Percentiles rank a stretch among this genome's conserved stretches.
These are phyloP conservation scores for Fraxinus pennsylvanica DNA, from an alignment of 257 asterid genomes.

Conservation along the genomic window DNA sequence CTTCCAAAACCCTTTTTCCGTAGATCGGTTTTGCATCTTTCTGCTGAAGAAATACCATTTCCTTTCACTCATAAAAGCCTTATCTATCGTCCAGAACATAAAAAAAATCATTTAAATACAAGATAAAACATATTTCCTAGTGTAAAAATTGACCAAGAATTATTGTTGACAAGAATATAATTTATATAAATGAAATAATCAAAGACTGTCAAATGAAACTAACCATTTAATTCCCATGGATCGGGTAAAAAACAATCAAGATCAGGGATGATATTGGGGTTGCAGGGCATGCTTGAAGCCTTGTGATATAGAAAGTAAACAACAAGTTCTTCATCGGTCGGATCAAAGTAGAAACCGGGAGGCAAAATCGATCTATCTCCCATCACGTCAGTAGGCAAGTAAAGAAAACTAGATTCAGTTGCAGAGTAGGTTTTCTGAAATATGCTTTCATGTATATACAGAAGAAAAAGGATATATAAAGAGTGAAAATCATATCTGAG, in stretches of 20 bases:
- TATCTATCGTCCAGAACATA: slow-evolving; percentile 26
- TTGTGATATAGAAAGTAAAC: slow-evolving; percentile 34
- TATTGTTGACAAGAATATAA: neutral
- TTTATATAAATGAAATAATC: neutral
- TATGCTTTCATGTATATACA: neutral
- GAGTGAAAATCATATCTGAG: neutral
- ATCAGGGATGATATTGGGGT: slow-evolving; percentile 45
- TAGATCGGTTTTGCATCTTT: slow-evolving; percentile 31
- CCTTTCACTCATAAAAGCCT: slow-evolving; percentile 41
- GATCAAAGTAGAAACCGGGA: slow-evolving; percentile 60
- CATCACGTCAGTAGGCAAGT: slow-evolving; percentile 20
- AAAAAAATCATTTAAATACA: neutral
- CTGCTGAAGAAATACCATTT: slow-evolving; percentile 55
- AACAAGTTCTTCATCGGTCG: slow-evolving; percentile 53
- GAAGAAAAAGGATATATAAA: too few relatives aligned
- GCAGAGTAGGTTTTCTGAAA: neutral
- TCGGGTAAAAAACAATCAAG: slow-evolving; percentile 37
- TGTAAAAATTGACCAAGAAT: neutral
- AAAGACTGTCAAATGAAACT: neutral
- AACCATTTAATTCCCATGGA: slow-evolving; percentile 50
- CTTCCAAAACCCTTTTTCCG: slow-evolving; percentile 47
- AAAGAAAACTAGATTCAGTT: neutral
- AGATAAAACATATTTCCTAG: neutral
- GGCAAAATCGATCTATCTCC: slow-evolving; percentile 33
- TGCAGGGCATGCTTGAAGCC: slow-evolving; percentile 32